These are phyloP conservation scores for Hirschfeldia incana DNA, from an alignment of 345 rosid species.

Conservation along the genomic window DNA sequence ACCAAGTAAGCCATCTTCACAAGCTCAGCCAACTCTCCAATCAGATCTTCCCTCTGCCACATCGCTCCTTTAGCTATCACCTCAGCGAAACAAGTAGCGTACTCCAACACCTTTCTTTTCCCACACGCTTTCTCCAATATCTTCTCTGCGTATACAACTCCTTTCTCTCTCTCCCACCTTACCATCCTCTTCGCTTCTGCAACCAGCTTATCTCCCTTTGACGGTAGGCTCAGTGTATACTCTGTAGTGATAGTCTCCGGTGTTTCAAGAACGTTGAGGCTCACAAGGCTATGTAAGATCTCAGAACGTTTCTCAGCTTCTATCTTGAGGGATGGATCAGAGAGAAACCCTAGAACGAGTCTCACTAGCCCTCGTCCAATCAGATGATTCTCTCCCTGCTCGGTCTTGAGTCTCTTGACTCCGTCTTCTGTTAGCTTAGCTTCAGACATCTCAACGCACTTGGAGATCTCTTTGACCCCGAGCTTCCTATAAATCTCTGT, in stretches of 20 bases:
- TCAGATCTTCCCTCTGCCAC: conserved; percentile 56
- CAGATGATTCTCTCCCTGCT: conserved; percentile 16
- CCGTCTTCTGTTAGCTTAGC: conserved; percentile 18
- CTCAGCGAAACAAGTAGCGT: conserved; percentile 55
- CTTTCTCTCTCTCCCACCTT: conserved; percentile 62
- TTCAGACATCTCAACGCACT: conserved; percentile 48
- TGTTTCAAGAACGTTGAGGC: conserved; percentile 46
- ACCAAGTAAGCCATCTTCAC: conserved; percentile 58
- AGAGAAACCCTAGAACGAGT: conserved; percentile 61
- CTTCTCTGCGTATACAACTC: conserved; percentile 49
- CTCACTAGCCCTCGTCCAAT: conserved; percentile 48
- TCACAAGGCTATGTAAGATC: conserved; percentile 46
- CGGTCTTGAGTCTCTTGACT: not conserved
- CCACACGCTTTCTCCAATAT: conserved; percentile 37
- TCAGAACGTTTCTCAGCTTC: conserved; percentile 53
- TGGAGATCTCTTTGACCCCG: conserved; percentile 65
- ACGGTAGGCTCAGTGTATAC: conserved; percentile 45
- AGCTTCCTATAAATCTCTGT: conserved; percentile 52
- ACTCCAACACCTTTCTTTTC: conserved; percentile 44
- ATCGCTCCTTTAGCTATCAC: conserved; percentile 55
- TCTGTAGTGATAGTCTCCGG: conserved; percentile 40
- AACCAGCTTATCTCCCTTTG: conserved; percentile 35
- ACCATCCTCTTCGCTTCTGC: conserved; percentile 40
- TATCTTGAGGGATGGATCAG: conserved; percentile 45
- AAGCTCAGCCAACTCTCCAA: conserved; percentile 49